A percentile compares a stretch with the other conserved stretches of the same genome.
Evolutionary conservation across 192 early-diverging fungal genomes (phyloP).

Genomic region (Obelidium mucronatum): DNA sequence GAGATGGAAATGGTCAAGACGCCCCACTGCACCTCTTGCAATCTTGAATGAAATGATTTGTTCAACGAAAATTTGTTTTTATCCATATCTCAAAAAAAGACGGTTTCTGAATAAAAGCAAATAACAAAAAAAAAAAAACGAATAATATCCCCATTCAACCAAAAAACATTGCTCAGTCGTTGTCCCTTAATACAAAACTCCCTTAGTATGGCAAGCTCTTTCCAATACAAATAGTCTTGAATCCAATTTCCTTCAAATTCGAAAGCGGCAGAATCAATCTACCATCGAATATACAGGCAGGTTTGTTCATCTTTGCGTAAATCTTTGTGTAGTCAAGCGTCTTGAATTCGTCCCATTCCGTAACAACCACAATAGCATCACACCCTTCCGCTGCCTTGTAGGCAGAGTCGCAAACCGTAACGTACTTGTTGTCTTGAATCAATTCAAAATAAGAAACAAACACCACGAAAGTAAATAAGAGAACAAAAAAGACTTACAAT

Average conservation of each 20-base stretch:
- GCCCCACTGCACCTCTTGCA: slow-evolving; percentile 48
- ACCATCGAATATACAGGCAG: slow-evolving; percentile 91
- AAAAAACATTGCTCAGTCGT: too few species aligned
- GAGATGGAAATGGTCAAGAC: slow-evolving; percentile 58
- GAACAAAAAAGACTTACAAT: slow-evolving; percentile 43
- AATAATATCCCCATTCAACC: too few species aligned
- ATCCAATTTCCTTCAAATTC: slow-evolving; percentile 78
- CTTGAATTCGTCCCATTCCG: slow-evolving; percentile 94
- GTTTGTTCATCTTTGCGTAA: slow-evolving; percentile 77
- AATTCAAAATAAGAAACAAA: slow-evolving; percentile 21
- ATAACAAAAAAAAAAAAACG: too few species aligned
- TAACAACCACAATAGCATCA: slow-evolving; percentile 82
- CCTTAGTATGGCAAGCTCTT: slow-evolving; percentile 43
- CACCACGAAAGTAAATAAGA: slow-evolving; percentile 52
- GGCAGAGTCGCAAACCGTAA: slow-evolving; percentile 68
- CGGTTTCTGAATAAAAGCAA: too few species aligned
- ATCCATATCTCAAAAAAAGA: too few species aligned
- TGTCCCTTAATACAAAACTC: too few species aligned
- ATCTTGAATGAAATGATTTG: too few species aligned
- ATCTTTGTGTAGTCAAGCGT: slow-evolving; percentile 72
- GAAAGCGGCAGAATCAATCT: slow-evolving; percentile 76
- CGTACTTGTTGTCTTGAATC: slow-evolving; percentile 60
- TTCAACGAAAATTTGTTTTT: too few species aligned
- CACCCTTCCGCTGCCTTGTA: slow-evolving; percentile 75
- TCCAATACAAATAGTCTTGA: slow-evolving; percentile 77